Evolutionary conservation across 768 basidiomycete species (phyloP).

Genomic region (Lyophyllum shimeji): DNA sequence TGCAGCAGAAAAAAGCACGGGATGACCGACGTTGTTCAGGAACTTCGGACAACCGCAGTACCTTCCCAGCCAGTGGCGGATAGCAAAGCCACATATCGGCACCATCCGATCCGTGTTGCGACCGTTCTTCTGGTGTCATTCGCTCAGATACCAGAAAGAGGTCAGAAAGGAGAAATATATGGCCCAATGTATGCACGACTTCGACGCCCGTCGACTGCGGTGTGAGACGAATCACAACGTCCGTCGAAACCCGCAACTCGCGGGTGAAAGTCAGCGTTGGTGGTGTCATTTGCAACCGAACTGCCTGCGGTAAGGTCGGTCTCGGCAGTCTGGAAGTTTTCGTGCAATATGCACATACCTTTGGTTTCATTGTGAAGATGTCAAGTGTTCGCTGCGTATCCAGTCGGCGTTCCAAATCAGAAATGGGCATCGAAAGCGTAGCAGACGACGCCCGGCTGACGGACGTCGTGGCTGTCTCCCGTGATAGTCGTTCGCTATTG

Average conservation of each 20-base stretch:
- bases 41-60: conserved; percentile 69
- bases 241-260: conserved; percentile 68
- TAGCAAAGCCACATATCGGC: conserved; percentile 92
- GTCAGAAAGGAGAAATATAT: conserved; percentile 89
- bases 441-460: conserved; percentile 51
- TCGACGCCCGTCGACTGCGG: conserved; percentile 74
- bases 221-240: conserved; percentile 74
- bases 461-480: conserved; percentile 57
- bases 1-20: not conserved
- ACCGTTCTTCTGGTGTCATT: conserved; percentile 67
- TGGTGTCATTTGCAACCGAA: conserved; percentile 88
- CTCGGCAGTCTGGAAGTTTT: not conserved
- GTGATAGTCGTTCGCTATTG: conserved; percentile 56
- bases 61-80: conserved; percentile 94
- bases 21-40: conserved; percentile 54
- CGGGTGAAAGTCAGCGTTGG: conserved; percentile 77
- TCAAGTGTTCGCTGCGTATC: conserved; percentile 80
- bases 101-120: conserved; percentile 47
- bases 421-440: conserved; percentile 55
- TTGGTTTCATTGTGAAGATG: conserved; percentile 93
- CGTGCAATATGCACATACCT: conserved; percentile 47
- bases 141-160: conserved; percentile 89
- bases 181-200: conserved; percentile 74
- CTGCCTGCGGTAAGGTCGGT: conserved; percentile 50
- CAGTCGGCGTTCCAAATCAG: conserved; percentile 80